Percentiles rank a stretch among this genome's conserved stretches.
Evolutionary conservation across 2,329 filamentous ascomycete species (phyloP).

Genomic region (Blastomyces silverae): DNA sequence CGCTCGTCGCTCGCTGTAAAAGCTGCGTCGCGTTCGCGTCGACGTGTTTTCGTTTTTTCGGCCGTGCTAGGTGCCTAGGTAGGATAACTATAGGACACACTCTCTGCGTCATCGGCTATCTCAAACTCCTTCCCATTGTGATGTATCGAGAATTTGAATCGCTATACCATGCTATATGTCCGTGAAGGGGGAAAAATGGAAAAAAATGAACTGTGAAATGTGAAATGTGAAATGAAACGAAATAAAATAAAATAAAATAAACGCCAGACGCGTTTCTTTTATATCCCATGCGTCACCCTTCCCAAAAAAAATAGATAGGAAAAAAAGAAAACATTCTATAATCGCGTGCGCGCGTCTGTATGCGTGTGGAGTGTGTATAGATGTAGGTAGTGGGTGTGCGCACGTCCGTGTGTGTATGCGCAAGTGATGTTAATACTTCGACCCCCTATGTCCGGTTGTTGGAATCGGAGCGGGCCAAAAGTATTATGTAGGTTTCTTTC

Average conservation of each 20-base stretch:
- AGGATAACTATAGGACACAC: neutral
- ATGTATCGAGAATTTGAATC: too few species aligned
- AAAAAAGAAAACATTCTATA: neutral
- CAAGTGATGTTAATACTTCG: neutral
- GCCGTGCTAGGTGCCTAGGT: neutral
- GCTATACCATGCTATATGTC: too few species aligned
- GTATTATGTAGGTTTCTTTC: neutral
- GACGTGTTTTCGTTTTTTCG: neutral
- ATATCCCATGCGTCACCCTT: too few species aligned
- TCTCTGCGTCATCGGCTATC: too few species aligned
- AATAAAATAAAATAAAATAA: too few species aligned
- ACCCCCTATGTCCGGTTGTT: neutral
- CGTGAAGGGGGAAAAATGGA: too few species aligned
- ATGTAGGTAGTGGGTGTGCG: neutral
- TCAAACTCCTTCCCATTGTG: too few species aligned
- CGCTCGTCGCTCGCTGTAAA: neutral
- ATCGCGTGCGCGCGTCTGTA: neutral
- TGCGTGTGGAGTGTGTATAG: neutral
- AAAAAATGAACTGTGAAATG: too few species aligned
- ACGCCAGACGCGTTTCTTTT: too few species aligned
- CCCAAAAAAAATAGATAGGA: neutral
- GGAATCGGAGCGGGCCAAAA: constrained; percentile 8
- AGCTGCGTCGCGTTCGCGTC: neutral
- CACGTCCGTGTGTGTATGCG: neutral
- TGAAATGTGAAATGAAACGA: too few species aligned